phyloP scores from a whole-genome alignment of 495 filamentous ascomycete genomes.

The Cetradonia linearis region DNA sequence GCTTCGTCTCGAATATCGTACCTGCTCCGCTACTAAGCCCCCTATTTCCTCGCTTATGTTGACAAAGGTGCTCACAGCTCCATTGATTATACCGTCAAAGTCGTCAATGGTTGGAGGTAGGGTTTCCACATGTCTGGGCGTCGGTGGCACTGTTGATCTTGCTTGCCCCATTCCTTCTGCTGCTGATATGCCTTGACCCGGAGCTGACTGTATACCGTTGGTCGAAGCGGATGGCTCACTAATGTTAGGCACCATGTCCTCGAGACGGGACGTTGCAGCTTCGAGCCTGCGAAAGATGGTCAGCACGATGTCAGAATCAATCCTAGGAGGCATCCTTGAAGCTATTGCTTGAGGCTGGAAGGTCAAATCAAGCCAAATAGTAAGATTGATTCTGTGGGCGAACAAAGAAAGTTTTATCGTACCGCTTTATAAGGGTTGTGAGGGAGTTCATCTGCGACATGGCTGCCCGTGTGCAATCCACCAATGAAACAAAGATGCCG shows the following conservation, averaged over 20 bases:
- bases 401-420: slow-evolving; percentile 27
- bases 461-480: slow-evolving; percentile 16
- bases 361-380: not conserved
- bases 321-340: not conserved
- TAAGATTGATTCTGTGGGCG: not conserved
- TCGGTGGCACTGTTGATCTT: slow-evolving; percentile 30
- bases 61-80: slow-evolving; percentile 66
- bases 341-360: not conserved
- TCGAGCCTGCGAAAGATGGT: slow-evolving; percentile 64
- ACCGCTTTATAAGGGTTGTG: slow-evolving; percentile 97
- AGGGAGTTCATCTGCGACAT: slow-evolving; percentile 88
- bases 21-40: slow-evolving; percentile 70
- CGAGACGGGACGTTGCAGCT: slow-evolving; percentile 89
- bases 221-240: slow-evolving; percentile 44
- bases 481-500: not conserved
- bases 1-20: slow-evolving; percentile 27
- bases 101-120: slow-evolving; percentile 72
- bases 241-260: slow-evolving; percentile 81
- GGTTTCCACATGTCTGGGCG: slow-evolving; percentile 43
- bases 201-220: slow-evolving; percentile 27
- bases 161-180: slow-evolving; percentile 24
- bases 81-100: slow-evolving; percentile 70
- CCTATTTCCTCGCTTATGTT: slow-evolving; percentile 68
- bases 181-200: slow-evolving; percentile 29
- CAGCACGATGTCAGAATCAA: slow-evolving; percentile 25